Evolutionary conservation across 1,284 basidiomycete species (phyloP).

Genomic region (Cryptococcus floricola): DNA sequence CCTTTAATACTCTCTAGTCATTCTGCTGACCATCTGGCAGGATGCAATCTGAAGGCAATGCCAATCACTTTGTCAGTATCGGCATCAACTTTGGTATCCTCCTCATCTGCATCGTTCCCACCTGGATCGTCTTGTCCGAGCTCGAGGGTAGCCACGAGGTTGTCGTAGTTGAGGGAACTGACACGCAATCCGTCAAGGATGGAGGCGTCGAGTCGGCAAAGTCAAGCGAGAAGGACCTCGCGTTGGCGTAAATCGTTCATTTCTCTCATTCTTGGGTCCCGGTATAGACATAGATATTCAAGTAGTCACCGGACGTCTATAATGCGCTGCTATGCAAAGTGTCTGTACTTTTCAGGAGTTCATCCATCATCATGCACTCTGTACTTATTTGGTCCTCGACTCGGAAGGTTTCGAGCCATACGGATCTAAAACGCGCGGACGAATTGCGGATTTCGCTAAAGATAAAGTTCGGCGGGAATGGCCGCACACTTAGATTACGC

Average conservation of each 20-base stretch:
- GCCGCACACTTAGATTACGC: too few relatives aligned
- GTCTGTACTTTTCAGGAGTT: background rate
- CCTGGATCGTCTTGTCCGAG: conserved; percentile 23
- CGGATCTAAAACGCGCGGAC: too few relatives aligned
- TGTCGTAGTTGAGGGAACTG: conserved; percentile 3
- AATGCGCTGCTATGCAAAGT: background rate
- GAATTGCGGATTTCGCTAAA: too few relatives aligned
- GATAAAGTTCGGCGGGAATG: too few relatives aligned
- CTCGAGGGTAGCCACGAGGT: conserved; percentile 22
- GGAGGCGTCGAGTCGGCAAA: conserved; percentile 69
- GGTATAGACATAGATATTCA: background rate
- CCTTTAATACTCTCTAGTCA: background rate
- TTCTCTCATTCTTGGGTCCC: too few relatives aligned
- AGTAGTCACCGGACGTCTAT: background rate
- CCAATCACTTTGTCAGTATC: conserved; percentile 28
- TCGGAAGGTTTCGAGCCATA: background rate
- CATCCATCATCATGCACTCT: background rate
- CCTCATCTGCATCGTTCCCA: conserved; percentile 17
- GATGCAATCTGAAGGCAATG: conserved; percentile 25
- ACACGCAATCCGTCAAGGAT: conserved; percentile 58
- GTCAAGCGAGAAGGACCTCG: background rate
- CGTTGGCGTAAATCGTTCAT: conserved; percentile 9
- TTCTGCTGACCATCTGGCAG: conserved; percentile 3
- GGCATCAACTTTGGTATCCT: conserved; percentile 30
- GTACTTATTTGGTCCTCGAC: background rate